phyloP scores from a whole-genome alignment of 345 rosid species.

The Triadica sebifera region DNA sequence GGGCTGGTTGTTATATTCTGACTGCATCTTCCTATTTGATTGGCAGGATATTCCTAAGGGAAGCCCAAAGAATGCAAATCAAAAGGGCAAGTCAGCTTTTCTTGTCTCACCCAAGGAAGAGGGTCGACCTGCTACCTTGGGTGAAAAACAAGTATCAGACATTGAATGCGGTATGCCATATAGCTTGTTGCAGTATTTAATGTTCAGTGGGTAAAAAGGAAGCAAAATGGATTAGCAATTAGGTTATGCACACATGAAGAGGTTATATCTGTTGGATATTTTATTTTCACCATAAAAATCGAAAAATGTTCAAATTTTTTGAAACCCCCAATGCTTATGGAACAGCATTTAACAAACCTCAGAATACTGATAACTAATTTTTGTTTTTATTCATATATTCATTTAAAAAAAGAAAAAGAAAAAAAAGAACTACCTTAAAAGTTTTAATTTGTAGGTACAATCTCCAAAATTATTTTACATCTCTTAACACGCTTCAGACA shows the following conservation, averaged over 20 bases:
- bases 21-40: conserved; percentile 15
- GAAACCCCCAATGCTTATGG: not conserved
- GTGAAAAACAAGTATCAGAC: conserved; percentile 35
- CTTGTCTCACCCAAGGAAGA: conserved; percentile 33
- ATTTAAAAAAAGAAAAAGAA: too few species aligned
- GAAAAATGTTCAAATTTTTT: too few species aligned
- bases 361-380: not conserved
- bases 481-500: not conserved
- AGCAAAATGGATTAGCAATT: not conserved
- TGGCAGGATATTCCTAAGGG: conserved; percentile 48
- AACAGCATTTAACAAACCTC: not conserved
- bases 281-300: too few species aligned
- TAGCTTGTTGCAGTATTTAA: not conserved
- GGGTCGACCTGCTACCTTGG: conserved; percentile 30
- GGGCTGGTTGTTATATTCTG: conserved; percentile 14
- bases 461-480: too few species aligned
- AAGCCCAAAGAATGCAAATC: conserved; percentile 28
- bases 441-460: not conserved
- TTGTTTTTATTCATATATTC: not conserved
- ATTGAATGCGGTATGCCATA: conserved; percentile 31
- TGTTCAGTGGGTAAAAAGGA: not conserved
- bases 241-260: not conserved
- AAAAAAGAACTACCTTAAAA: too few species aligned
- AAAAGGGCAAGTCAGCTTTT: conserved; percentile 35
- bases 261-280: not conserved